phyloP scores from a whole-genome alignment of 2,329 filamentous ascomycete species.

The Verticillium nonalfalfae region DNA sequence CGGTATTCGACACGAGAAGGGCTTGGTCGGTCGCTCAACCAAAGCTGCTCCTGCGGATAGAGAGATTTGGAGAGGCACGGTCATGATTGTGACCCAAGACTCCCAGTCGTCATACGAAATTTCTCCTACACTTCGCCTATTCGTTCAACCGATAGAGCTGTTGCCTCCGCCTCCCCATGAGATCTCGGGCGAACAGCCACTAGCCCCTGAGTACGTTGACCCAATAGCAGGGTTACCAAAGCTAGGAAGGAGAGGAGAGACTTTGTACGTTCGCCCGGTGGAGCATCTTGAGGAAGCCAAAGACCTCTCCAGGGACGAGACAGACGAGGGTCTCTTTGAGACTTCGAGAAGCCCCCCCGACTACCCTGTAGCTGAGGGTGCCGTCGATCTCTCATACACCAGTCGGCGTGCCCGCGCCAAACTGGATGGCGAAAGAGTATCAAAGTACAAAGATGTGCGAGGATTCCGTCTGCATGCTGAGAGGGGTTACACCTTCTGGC shows the following conservation, averaged over 20 bases:
- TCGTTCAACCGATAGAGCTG: constrained; percentile 79
- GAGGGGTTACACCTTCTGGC: constrained; percentile 89
- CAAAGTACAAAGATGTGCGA: constrained; percentile 75
- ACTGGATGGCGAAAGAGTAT: constrained; percentile 72
- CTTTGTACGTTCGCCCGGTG: constrained; percentile 83
- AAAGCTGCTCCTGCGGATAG: constrained; percentile 40
- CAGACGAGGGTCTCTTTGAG: constrained; percentile 79
- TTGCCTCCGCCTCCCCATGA: constrained; percentile 71
- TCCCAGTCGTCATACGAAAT: constrained; percentile 75
- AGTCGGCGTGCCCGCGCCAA: constrained; percentile 44
- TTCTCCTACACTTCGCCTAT: constrained; percentile 72
- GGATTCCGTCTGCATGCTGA: constrained; percentile 80
- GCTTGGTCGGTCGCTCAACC: constrained; percentile 25
- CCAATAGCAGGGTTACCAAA: constrained; percentile 85
- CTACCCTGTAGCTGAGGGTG: constrained; percentile 29
- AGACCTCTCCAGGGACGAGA: constrained; percentile 75
- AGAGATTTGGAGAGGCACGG: constrained; percentile 85
- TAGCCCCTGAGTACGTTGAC: constrained; percentile 80
- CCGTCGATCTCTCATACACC: constrained; percentile 45
- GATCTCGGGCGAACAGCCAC: constrained; percentile 53
- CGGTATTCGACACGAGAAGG: constrained; percentile 64
- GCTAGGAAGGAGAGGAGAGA: constrained; percentile 75
- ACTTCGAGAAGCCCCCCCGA: constrained; percentile 50
- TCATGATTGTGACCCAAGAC: constrained; percentile 94
- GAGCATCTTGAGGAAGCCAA: constrained; percentile 72